Evolutionary conservation across 306 rosid species (phyloP), one percentile per base, ranked within the genome.

Genomic region (Gleditsia sinensis): DNA sequence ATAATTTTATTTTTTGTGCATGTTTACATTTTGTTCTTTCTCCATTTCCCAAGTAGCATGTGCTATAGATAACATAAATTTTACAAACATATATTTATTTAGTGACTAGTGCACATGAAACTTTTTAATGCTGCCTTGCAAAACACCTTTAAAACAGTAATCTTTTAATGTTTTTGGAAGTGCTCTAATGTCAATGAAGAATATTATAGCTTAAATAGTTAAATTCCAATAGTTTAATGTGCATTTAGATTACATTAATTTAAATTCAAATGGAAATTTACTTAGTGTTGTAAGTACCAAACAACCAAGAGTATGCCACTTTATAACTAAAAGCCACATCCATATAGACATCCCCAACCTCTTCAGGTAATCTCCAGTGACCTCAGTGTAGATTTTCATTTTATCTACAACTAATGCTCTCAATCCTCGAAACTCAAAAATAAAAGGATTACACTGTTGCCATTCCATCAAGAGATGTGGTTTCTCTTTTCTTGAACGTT

Each of bases 391-490:
- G 67, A 85, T 75, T 74, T 78, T 79, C 63, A 89, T 82, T 69
- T 85, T 80, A 75, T 93, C 98, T 46, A 93, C 75, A 42, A 91
- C 87, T 65, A 90, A 71, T 48, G 97, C 95, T 83, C 83, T 86
- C 74, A 83, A 80, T 65, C 92, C 93, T 76, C 49, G 84, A 50
- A 87, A 83, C 75, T 89, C 90, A 11, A 75, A 34, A 64, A 67
- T 55, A 84, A 79, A 71, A 49, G 63, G 85, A 67, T 80, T 84
- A 76, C 59, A 74, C 69, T 90, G 84, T 54, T 72, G 87, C 91
- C 79, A 54, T 86, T 1, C 74, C 66, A 71, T 87, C 90, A 49
- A 82, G 75, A 64, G 88, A 78, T 59, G 74, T 65, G 16, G 56
- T 30, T 61, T 82, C 87, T 53, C 90, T 97, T 89, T 82, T 89